Evolutionary conservation across 1,139 yeast species (phyloP).

Genomic region (Yamadazyma sp.): DNA sequence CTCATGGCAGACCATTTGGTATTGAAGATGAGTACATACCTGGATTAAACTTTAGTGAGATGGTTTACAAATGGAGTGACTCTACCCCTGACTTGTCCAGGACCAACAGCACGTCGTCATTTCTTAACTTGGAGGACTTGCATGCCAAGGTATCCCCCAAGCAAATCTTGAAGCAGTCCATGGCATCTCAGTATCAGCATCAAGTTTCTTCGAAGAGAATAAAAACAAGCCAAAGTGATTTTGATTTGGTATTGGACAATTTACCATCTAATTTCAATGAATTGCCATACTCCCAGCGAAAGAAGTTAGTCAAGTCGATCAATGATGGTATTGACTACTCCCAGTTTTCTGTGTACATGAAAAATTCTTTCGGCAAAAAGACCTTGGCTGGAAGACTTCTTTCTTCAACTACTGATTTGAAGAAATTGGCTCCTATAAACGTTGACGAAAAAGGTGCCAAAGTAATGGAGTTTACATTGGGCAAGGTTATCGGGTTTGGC

Average conservation of each 20-base stretch:
- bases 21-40: constrained; percentile 75
- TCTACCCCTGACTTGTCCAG: constrained; percentile 18
- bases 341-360: constrained; percentile 45
- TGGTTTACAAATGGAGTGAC: constrained; percentile 37
- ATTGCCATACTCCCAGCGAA: constrained; percentile 69
- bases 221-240: constrained; percentile 26
- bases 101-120: constrained; percentile 30
- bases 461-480: constrained; percentile 60
- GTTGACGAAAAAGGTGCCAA: constrained; percentile 63
- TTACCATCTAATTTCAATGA: constrained; percentile 63
- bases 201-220: constrained; percentile 21
- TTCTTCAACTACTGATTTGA: constrained; percentile 42
- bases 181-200: not conserved
- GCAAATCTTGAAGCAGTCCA: constrained; percentile 32
- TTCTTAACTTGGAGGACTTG: constrained; percentile 42
- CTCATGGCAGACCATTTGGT: constrained; percentile 33
- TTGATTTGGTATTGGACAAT: constrained; percentile 36
- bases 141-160: constrained; percentile 52
- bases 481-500: constrained; percentile 84
- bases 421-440: constrained; percentile 31
- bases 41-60: constrained; percentile 53
- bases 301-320: constrained; percentile 53
- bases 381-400: constrained; percentile 46
- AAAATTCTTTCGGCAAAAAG: constrained; percentile 33
- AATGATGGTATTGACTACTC: constrained; percentile 57